Base-by-base conservation (phyloP, 352 stramenopile species). In the Thraustotheca clavata region DNA sequence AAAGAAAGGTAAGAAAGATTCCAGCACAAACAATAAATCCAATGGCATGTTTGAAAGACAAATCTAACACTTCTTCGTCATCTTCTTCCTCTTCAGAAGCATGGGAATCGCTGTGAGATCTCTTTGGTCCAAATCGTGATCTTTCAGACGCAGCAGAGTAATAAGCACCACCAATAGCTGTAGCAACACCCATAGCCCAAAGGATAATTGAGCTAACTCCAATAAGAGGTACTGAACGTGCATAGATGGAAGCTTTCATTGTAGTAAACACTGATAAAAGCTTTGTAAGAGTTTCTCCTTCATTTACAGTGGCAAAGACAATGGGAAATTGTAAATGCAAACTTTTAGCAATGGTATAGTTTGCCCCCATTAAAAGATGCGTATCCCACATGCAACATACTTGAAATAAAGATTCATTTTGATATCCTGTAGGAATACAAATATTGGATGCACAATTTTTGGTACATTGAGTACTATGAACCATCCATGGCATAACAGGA, bases 301-400 rank as follows among this genome's bases (percentile, higher is more conserved):
- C 71, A 1, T 69, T 48, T 52, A 92, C 78, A 16, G 83, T 87
- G 54, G 87, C 62, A 59, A 86, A 92, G 20, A 88, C 77, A 24
- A 89, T 79, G 2, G 79, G 83, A 31, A 92, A 75, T 7, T 59
- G 55, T 11, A 92, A 75, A 8, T 60, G 60, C 18, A 88, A 34
- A 27, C 83, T 81, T 1, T 60, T 57, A 34, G 72, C 54, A 7
- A 70, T 18, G 6, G 76, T 77, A 26, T 54, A 66, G 60, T 89
- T 89, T 22, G 69, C 69, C 29, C 83, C 83, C 79, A 92, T 89
- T 67, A 89, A 75, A 40, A 92, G 68, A 38, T 81, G 73, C 27
- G 80, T 92, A 63, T 92, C 80, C 79, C 79, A 89, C 62, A 90
- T 72, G 62, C 79, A 92, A 71, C 83, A 91, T 1, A 89, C 61